Percentiles rank a stretch among this genome's conserved stretches.
These are phyloP conservation scores for Axilococcus clingmanii DNA, from an alignment of 139 green algal species.

Conservation along the genomic window DNA sequence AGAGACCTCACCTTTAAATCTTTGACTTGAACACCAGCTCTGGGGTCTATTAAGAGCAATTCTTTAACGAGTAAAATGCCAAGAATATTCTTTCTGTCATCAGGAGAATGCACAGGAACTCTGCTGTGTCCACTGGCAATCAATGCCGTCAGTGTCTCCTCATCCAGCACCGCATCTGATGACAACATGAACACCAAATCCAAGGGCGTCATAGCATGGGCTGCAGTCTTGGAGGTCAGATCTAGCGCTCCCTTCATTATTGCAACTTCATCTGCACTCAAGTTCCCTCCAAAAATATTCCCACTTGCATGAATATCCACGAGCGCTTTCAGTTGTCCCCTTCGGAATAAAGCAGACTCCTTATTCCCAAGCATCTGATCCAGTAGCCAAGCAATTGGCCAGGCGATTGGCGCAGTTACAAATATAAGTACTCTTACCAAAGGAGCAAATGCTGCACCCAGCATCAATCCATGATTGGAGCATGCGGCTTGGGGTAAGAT, in stretches of 20 bases:
- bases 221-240: conserved; percentile 72
- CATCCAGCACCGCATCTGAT: conserved; percentile 49
- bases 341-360: conserved; percentile 54
- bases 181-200: conserved; percentile 84
- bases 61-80: conserved; percentile 85
- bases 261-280: conserved; percentile 43
- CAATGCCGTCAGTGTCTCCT: conserved; percentile 45
- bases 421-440: conserved; percentile 70
- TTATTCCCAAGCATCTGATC: conserved; percentile 66
- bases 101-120: conserved; percentile 62
- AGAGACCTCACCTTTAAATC: conserved; percentile 29
- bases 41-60: conserved; percentile 42
- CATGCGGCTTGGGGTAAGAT: conserved; percentile 66
- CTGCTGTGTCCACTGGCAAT: conserved; percentile 62
- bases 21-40: conserved; percentile 1
- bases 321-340: conserved; percentile 79
- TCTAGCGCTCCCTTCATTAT: conserved; percentile 78
- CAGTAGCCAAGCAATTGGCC: conserved; percentile 71
- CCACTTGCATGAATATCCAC: conserved; percentile 66
- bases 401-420: conserved; percentile 36
- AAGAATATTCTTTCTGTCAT: conserved; percentile 32
- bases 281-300: conserved; percentile 63
- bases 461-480: conserved; percentile 68
- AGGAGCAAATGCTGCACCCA: conserved; percentile 68
- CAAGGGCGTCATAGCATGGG: conserved; percentile 67